Conservation (phyloP, 441 rosid species). For the Bruguiera hainesii region DNA sequence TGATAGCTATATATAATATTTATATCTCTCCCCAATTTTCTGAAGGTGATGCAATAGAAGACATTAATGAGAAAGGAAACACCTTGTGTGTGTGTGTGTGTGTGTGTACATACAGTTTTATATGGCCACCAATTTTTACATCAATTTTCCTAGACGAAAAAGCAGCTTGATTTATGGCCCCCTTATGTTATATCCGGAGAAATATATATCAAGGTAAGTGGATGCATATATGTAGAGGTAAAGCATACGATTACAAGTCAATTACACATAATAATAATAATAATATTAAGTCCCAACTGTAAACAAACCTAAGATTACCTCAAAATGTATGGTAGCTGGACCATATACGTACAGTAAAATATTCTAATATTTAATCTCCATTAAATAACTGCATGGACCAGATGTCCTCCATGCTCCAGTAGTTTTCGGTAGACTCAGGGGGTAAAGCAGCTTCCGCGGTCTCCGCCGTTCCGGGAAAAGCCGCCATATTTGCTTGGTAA, state of each 20-base stretch:
- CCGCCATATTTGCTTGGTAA: conserved; percentile 29
- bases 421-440: conserved; percentile 49
- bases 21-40: no score
- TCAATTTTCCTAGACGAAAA: background rate
- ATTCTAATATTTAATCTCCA: conserved; percentile 37
- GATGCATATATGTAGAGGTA: background rate
- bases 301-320: conserved; percentile 20
- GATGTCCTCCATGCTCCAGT: conserved; percentile 90
- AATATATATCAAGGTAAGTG: conserved; percentile 2
- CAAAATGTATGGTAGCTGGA: conserved; percentile 5
- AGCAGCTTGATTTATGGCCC: background rate
- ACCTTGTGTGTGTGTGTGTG: no score
- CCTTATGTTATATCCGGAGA: background rate
- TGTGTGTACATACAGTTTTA: background rate
- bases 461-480: conserved; percentile 8
- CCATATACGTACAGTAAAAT: background rate
- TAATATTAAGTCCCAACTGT: conserved; percentile 17
- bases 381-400: conserved; percentile 83
- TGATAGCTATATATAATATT: no score
- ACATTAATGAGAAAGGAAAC: no score
- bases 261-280: background rate
- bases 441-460: conserved; percentile 12
- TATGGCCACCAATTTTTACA: no score
- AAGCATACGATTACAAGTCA: conserved; percentile 21
- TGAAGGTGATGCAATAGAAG: no score